Evolutionary conservation across 2,329 filamentous ascomycete species (phyloP), one percentile per base, ranked within the genome.

Genomic region (Exophiala sideris): DNA sequence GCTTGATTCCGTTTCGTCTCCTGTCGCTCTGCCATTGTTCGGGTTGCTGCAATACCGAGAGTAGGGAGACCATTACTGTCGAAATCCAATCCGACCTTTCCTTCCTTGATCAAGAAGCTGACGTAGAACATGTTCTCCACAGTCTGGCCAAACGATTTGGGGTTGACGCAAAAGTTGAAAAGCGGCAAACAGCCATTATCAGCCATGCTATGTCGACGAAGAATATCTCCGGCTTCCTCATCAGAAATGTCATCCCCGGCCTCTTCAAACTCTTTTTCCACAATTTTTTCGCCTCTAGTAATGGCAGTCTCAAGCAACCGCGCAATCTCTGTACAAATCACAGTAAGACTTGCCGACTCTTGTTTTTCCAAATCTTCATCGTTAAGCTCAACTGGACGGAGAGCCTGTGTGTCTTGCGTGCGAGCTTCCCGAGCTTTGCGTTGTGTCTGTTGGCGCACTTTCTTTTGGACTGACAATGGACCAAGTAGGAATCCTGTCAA

Each of bases 71-170:
- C 85, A 56, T 87, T 74, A 10, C 84, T 79, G 65, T 96, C 91
- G 52, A 84, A 80, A 2, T 82, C 77, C n/a, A 99, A 79, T 33
- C 83, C 83, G 5, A 91, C 82, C 56, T 81, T 83, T 9, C 91
- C 91, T 71, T 99, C 94, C 54, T 89, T 84, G 56, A 97, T 90
- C 57, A 99, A 74, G 67, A 99, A 99, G 68, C 89, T 95, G 63
- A 96, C 83, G 68, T 97, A 97, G 71, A 99, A 99, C 64, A 99
- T 78, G 65, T 99, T 99, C 69, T 99, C 94, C 5, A 99, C 85
- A 0, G 91, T 96, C 71, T 99, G 94, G 0, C 89, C 89, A 65
- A 97, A 99, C 0, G 90, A 95, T 36, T 76, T 76, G 0, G 94
- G 94, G 64, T 99, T 96, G 60, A 97, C 81, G 38, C 91, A 89